phyloP scores from a whole-genome alignment of 2,329 filamentous ascomycete species.

The Fusarium metavorans region DNA sequence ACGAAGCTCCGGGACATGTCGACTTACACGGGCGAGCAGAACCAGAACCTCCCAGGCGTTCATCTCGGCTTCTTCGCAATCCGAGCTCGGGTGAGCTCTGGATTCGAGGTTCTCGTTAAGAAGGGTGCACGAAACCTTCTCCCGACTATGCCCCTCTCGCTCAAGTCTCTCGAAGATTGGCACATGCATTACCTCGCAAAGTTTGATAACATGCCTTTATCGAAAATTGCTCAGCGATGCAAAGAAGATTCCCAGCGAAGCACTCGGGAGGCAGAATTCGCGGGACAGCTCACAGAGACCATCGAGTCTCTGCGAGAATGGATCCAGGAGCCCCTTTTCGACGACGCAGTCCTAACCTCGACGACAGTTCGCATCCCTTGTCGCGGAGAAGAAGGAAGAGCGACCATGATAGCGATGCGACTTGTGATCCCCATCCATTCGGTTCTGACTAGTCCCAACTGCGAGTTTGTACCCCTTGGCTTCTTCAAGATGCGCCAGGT shows the following conservation, averaged over 20 bases:
- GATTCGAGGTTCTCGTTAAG: slow-evolving; percentile 74
- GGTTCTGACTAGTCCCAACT: slow-evolving; percentile 61
- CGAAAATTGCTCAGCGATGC: slow-evolving; percentile 47
- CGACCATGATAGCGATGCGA: slow-evolving; percentile 65
- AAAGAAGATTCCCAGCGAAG: slow-evolving; percentile 49
- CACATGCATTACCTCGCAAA: slow-evolving; percentile 67
- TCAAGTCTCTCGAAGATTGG: slow-evolving; percentile 64
- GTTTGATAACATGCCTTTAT: slow-evolving; percentile 59
- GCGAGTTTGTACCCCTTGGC: slow-evolving; percentile 70
- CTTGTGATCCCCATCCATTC: slow-evolving; percentile 72
- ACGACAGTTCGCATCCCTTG: slow-evolving; percentile 59
- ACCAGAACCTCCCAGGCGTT: slow-evolving; percentile 63
- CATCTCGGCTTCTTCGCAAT: slow-evolving; percentile 71
- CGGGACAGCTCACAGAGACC: slow-evolving; percentile 57
- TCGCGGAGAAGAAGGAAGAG: slow-evolving; percentile 26
- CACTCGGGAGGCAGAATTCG: slow-evolving; percentile 58
- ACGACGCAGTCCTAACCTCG: slow-evolving; percentile 59
- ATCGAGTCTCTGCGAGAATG: slow-evolving; percentile 55
- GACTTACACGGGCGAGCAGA: slow-evolving; percentile 62
- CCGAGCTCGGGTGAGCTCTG: slow-evolving; percentile 62
- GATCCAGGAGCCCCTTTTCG: slow-evolving; percentile 59
- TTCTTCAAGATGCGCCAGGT: slow-evolving; percentile 77
- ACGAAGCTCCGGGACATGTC: slow-evolving; percentile 74
- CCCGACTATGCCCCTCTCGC: slow-evolving; percentile 67
- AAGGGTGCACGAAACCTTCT: slow-evolving; percentile 69